Base-by-base conservation (phyloP, 306 rosid species). In the Mucuna pruriens region DNA sequence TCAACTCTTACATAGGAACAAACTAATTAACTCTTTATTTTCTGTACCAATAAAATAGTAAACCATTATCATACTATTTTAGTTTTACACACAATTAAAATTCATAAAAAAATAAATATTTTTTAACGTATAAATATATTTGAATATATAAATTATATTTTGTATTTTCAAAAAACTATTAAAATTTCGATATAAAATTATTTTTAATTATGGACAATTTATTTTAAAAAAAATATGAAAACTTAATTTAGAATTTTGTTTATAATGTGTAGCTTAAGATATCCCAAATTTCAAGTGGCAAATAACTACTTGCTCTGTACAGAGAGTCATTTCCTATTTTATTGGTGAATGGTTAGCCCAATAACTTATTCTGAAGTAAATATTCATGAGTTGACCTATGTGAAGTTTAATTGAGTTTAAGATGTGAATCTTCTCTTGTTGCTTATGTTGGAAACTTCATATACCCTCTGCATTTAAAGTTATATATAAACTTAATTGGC, bases 321-420 rank as follows among this genome's bases (percentile, higher is more conserved):
- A 54, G 49, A 51, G n/a, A 52, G 44, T 22, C 23, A 51, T 79
- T 54, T 71, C 42, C 31, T 34, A 71, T 49, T 63, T 11, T 34
- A 66, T 61, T 36, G 39, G 29, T n/a, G 36, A 76, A 31, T 55
- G 40, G 38, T 6, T 16, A 71, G 55, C 20, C 48, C 25, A 13
- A 45, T 57, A 26, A 22, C 52, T n/a, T 12, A 61, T 42, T 45
- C 48, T 74, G 74, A 66, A 61, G 52, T 51, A 61, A 61, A 74
- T 74, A 17, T 77, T 72, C 25, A 44, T 38, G 72, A 75, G 58
- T 51, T 74, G 67, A 86, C 51, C 58, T 19, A 62, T 45, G 36
- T 74, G 76, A 77, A 38, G 64, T 74, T 71, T 55, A 78, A 73
- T 69, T 65, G 57, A 55, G 29, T 31, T 76, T 58, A 51, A 63